phyloP scores from a whole-genome alignment of 78 protist species.

The Tieghemostelium lacteum region DNA sequence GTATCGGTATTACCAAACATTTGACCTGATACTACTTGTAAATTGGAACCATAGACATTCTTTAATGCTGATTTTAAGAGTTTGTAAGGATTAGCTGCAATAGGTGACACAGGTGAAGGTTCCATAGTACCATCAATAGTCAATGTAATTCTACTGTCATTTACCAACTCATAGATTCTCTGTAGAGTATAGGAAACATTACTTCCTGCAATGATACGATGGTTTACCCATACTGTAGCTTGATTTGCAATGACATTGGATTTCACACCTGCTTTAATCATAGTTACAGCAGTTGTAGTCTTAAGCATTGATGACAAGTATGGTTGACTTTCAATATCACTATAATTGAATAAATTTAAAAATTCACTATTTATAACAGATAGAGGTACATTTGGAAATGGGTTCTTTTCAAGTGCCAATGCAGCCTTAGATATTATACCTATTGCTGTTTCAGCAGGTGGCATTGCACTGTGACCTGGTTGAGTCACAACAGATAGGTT shows the following conservation, averaged over 20 bases:
- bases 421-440: slow-evolving; percentile 34
- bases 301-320: slow-evolving; percentile 3
- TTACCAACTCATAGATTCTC: neutral
- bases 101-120: slow-evolving; percentile 41
- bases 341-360: neutral
- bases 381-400: neutral
- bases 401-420: slow-evolving; percentile 19
- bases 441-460: slow-evolving; percentile 38
- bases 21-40: slow-evolving; percentile 15
- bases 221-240: slow-evolving; percentile 57
- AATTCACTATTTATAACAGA: neutral
- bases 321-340: neutral
- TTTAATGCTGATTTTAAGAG: neutral
- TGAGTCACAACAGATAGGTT: neutral
- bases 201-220: slow-evolving; percentile 38
- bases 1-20: slow-evolving; percentile 70
- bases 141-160: slow-evolving; percentile 25
- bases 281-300: slow-evolving; percentile 42
- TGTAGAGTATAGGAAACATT: neutral
- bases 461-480: slow-evolving; percentile 53
- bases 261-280: slow-evolving; percentile 35
- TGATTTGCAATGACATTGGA: slow-evolving; percentile 3
- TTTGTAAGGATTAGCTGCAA: neutral
- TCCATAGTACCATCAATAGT: slow-evolving; percentile 24
- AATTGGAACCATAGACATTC: slow-evolving; percentile 9